A percentile compares a stretch with the other conserved stretches of the same genome.
Evolutionary conservation across 148 eudicot genomes (phyloP).

Genomic region (Rhododendron vialii): DNA sequence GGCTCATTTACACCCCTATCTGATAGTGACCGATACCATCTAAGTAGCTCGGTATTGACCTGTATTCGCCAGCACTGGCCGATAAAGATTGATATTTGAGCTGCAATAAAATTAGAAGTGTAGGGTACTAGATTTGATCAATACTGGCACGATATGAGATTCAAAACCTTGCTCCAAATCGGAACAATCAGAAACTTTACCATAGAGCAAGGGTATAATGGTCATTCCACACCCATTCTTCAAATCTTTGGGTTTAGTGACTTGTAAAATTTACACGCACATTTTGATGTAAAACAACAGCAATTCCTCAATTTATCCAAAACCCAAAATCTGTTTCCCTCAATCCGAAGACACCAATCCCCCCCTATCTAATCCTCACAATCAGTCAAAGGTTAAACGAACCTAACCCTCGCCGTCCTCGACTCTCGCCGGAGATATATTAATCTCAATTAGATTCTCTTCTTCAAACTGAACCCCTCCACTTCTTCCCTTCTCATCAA

Average conservation of each 20-base stretch:
- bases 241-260: not conserved
- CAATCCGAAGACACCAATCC: not conserved
- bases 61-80: too few species aligned
- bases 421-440: constrained; percentile 34
- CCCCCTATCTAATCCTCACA: not conserved
- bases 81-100: too few species aligned
- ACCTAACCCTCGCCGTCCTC: constrained; percentile 5
- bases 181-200: too few species aligned
- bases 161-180: too few species aligned
- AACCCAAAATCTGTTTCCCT: not conserved
- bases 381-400: not conserved
- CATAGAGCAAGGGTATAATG: not conserved
- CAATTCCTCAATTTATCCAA: not conserved
- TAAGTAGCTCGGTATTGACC: too few species aligned
- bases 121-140: too few species aligned
- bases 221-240: not conserved
- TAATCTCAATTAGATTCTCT: constrained; percentile 77
- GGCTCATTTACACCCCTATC: too few species aligned
- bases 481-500: constrained; percentile 24
- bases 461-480: constrained; percentile 36
- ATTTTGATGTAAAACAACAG: not conserved
- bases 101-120: too few species aligned
- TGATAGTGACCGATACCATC: too few species aligned
- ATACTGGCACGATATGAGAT: too few species aligned
- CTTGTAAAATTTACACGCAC: not conserved